These are phyloP conservation scores for Trematosphaeria pertusa DNA, from an alignment of 2,329 filamentous ascomycete species.

Conservation along the genomic window DNA sequence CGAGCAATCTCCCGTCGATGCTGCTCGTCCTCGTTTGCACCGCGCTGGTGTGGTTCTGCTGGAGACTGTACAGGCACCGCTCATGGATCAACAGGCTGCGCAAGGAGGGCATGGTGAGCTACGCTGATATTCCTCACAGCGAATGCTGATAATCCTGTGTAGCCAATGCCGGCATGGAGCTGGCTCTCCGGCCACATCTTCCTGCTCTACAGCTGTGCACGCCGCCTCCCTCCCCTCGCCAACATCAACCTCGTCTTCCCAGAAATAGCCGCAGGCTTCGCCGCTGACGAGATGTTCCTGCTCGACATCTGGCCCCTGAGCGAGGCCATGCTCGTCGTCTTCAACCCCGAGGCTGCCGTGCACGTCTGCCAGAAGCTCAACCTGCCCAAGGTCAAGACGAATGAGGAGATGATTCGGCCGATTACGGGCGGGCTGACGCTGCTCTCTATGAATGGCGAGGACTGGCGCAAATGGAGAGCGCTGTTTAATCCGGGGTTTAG, in stretches of 20 bases:
- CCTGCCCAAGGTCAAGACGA: conserved; percentile 6
- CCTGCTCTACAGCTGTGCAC: conserved; percentile 3
- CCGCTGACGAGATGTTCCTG: conserved; percentile 12
- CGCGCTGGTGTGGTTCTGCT: too few relatives aligned
- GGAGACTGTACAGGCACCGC: too few relatives aligned
- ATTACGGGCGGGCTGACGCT: conserved; percentile 15
- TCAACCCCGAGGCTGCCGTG: conserved; percentile 6
- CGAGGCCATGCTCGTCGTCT: conserved; percentile 11
- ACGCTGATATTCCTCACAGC: not conserved
- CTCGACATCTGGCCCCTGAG: conserved; percentile 22
- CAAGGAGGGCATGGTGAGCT: conserved; percentile 16
- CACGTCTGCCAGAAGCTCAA: conserved; percentile 14
- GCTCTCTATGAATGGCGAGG: conserved; percentile 15
- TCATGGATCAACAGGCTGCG: conserved; percentile 11
- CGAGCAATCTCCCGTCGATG: too few relatives aligned
- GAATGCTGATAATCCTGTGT: not conserved
- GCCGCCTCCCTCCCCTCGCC: conserved; percentile 12
- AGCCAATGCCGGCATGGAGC: conserved; percentile 20
- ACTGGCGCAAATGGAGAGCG: conserved; percentile 34
- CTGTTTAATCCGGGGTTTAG: conserved; percentile 17
- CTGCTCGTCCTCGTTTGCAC: too few relatives aligned
- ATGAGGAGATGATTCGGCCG: conserved; percentile 3
- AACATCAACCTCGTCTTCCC: conserved; percentile 10
- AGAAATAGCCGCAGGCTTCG: conserved; percentile 3
- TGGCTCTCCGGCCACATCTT: conserved; percentile 16